These are phyloP conservation scores for Pterocarpus santalinus DNA, from an alignment of 306 rosid genomes.

Conservation along the genomic window DNA sequence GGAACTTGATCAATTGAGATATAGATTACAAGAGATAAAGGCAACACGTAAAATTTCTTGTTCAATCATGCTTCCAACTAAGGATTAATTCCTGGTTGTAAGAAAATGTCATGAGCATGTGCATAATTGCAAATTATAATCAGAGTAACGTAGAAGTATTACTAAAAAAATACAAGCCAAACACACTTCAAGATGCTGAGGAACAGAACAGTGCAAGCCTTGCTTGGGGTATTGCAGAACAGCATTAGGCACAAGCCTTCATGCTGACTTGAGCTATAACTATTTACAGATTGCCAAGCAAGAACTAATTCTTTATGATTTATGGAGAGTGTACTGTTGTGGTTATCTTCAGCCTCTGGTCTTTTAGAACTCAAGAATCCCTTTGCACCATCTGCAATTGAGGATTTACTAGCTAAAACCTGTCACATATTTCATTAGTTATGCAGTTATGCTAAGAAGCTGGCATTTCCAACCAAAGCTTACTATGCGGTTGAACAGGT, in stretches of 20 bases:
- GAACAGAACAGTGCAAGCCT: background rate
- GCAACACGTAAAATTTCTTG: background rate
- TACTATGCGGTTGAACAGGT: too few species aligned
- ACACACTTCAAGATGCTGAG: background rate
- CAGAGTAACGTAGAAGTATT: background rate
- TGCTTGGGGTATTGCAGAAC: background rate
- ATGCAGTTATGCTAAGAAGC: background rate
- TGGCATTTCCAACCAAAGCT: too few species aligned
- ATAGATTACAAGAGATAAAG: conserved; percentile 4
- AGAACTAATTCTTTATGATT: background rate
- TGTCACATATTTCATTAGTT: background rate
- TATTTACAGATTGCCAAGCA: background rate
- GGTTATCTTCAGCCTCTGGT: background rate
- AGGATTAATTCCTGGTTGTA: background rate
- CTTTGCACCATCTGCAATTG: background rate
- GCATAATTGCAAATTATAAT: background rate
- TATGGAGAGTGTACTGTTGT: background rate
- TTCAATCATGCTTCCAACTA: background rate
- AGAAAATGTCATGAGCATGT: background rate
- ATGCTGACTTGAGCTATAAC: background rate
- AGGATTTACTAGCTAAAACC: background rate
- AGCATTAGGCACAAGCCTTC: background rate
- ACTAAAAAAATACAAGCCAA: background rate
- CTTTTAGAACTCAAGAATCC: background rate
- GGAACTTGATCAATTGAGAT: background rate